phyloP scores from a whole-genome alignment of 148 eudicot genomes.

The Persicaria maculosa region DNA sequence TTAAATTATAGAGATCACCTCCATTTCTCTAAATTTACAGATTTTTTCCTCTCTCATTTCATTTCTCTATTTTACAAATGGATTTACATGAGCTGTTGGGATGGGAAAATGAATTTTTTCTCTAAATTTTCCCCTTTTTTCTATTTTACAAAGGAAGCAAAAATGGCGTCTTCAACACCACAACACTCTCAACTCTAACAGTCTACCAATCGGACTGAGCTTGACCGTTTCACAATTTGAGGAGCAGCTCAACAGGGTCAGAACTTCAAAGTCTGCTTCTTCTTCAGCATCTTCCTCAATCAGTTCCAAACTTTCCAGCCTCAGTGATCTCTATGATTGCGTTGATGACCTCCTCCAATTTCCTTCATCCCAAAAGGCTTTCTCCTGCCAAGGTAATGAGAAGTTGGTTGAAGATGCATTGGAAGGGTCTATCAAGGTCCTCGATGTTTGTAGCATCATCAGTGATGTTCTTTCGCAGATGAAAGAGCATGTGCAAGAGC shows the following conservation, averaged over 20 bases:
- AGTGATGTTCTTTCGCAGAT: too few species aligned
- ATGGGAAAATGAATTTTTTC: too few species aligned
- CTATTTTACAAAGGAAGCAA: not conserved
- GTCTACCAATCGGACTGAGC: not conserved
- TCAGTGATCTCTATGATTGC: constrained; percentile 3
- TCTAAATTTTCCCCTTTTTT: too few species aligned
- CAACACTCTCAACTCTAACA: not conserved
- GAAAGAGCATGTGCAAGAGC: too few species aligned
- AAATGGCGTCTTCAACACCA: not conserved
- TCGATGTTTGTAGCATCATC: too few species aligned
- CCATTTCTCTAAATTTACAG: too few species aligned
- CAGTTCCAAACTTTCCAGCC: constrained; percentile 1
- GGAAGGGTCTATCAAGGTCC: too few species aligned
- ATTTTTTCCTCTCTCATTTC: too few species aligned
- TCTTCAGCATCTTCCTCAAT: not conserved
- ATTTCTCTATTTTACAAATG: too few species aligned
- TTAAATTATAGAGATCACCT: too few species aligned
- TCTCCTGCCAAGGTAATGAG: not conserved
- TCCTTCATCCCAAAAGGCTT: not conserved
- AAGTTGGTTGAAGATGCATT: not conserved
- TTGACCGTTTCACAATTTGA: not conserved
- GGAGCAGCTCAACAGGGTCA: constrained; percentile 17
- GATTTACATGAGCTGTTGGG: too few species aligned
- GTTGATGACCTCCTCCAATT: constrained; percentile 13
- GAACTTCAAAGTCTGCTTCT: constrained; percentile 18